Conservation (phyloP, 1,284 basidiomycete species). For the Papiliotrema flavescens region DNA sequence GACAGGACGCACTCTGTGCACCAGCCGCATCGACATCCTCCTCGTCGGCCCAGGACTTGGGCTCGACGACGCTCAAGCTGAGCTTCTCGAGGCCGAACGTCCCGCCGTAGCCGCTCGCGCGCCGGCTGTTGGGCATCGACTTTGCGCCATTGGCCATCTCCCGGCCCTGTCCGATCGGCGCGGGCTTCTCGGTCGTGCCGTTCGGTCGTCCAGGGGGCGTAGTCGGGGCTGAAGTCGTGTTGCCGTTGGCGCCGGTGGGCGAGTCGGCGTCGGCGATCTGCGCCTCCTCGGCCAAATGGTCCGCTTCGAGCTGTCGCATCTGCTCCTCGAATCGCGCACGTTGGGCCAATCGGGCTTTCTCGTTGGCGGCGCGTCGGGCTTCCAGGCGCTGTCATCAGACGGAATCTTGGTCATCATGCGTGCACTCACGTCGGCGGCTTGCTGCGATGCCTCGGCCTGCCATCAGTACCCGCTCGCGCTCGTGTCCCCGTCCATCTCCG, state of each 20-base stretch:
- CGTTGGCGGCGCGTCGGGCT: conserved; percentile 84
- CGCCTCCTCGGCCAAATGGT: conserved; percentile 67
- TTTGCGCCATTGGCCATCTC: conserved; percentile 46
- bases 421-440: conserved; percentile 21
- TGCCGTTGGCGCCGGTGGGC: conserved; percentile 12
- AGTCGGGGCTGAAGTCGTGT: conserved; percentile 39
- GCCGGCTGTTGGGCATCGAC: conserved; percentile 47
- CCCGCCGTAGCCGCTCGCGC: conserved; percentile 42
- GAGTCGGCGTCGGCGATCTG: conserved; percentile 56
- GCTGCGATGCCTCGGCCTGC: conserved; percentile 22
- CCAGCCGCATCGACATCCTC: conserved; percentile 46
- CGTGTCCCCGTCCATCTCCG: background rate
- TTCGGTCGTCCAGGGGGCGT: conserved; percentile 27
- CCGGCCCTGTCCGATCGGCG: conserved; percentile 19
- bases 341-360: conserved; percentile 75
- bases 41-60: conserved; percentile 35
- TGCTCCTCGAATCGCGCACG: conserved; percentile 89
- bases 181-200: conserved; percentile 15
- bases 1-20: conserved; percentile 42
- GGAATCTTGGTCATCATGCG: background rate
- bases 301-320: conserved; percentile 84
- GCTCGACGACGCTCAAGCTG: conserved; percentile 45
- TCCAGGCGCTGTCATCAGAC: conserved; percentile 66
- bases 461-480: background rate
- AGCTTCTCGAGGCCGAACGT: conserved; percentile 50